Conservation (phyloP, 1,284 basidiomycete species). For the Sanghuangporus weigelae region DNA sequence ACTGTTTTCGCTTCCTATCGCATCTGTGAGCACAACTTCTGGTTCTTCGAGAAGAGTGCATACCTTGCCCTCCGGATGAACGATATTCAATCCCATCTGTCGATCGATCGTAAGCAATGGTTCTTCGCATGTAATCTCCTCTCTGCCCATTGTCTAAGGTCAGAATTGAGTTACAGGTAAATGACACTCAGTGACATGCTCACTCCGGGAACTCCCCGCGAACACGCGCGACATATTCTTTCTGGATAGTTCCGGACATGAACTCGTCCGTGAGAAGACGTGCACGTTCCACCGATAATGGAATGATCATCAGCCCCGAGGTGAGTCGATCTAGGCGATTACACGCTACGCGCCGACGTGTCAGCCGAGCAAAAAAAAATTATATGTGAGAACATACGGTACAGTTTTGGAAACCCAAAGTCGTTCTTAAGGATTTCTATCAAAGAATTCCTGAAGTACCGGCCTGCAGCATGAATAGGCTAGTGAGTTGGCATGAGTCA, state of each 20-base stretch:
- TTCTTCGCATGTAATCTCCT: conserved; percentile 78
- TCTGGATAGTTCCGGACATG: conserved; percentile 71
- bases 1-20: conserved; percentile 81
- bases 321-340: conserved; percentile 95
- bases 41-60: neutral
- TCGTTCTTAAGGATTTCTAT: conserved; percentile 85
- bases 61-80: conserved; percentile 91
- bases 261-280: conserved; percentile 79
- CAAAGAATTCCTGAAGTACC: conserved; percentile 85
- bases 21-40: neutral
- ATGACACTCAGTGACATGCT: conserved; percentile 25
- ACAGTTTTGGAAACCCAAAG: conserved; percentile 77
- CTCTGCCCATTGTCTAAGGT: conserved; percentile 38
- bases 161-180: conserved; percentile 2
- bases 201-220: conserved; percentile 80
- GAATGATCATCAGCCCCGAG: conserved; percentile 94
- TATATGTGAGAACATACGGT: conserved; percentile 55
- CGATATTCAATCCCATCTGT: conserved; percentile 93
- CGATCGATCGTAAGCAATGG: conserved; percentile 91
- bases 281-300: conserved; percentile 71
- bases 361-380: neutral
- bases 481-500: conserved; percentile 28
- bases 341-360: conserved; percentile 53
- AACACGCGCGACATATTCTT: conserved; percentile 89
- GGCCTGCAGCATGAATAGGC: conserved; percentile 87